phyloP scores from a whole-genome alignment of 176 grass and related monocot species.

The Sorghum bicolor region DNA sequence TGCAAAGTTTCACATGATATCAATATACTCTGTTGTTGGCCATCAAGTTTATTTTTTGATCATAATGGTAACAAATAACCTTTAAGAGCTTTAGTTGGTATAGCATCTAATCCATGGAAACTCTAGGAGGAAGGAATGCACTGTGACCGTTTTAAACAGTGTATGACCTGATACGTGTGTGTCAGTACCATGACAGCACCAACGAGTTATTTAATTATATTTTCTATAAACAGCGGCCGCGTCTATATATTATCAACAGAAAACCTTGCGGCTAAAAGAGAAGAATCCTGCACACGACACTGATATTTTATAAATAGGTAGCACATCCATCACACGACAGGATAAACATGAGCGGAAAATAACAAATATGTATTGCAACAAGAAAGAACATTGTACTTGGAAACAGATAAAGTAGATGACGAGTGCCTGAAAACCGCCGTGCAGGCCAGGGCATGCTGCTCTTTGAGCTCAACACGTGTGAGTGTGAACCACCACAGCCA shows the following conservation, averaged over 20 bases:
- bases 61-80: neutral
- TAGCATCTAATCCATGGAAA: neutral
- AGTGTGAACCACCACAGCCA: conserved; percentile 22
- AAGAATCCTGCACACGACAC: neutral
- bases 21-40: neutral
- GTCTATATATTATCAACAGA: neutral
- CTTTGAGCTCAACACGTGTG: conserved; percentile 21
- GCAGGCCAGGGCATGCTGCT: neutral
- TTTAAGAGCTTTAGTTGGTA: neutral
- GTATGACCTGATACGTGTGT: neutral
- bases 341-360: neutral
- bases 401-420: conserved; percentile 22
- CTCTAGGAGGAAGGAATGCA: neutral
- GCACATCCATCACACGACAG: neutral
- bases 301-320: conserved; percentile 11
- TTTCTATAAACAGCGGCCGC: neutral
- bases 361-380: neutral
- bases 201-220: neutral
- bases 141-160: neutral
- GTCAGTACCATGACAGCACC: neutral
- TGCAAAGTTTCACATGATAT: neutral
- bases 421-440: conserved; percentile 18
- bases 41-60: neutral
- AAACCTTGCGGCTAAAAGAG: neutral
- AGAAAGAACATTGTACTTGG: neutral